phyloP scores from a whole-genome alignment of 2,329 filamentous ascomycete species.

The Sphaerostilbella broomeana region DNA sequence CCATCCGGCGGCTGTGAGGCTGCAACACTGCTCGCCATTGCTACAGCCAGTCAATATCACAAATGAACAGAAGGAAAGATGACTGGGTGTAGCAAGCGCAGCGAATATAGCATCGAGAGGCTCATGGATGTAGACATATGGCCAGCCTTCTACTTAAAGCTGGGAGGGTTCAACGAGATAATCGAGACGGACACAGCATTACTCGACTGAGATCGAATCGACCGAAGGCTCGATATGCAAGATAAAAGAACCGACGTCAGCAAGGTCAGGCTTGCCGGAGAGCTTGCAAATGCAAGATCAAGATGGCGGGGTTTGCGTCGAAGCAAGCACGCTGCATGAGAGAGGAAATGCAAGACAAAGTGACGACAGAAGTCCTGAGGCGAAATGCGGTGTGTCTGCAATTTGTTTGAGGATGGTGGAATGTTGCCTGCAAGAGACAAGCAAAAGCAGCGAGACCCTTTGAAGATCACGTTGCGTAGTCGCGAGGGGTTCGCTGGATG shows the following conservation, averaged over 20 bases:
- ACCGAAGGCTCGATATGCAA: background rate
- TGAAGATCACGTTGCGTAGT: conserved; percentile 8
- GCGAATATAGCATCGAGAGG: too few relatives aligned
- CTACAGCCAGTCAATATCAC: conserved; percentile 1
- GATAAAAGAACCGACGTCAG: background rate
- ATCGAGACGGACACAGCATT: background rate
- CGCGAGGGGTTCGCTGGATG: conserved; percentile 8
- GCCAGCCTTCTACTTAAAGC: background rate
- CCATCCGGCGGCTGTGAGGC: conserved; percentile 24
- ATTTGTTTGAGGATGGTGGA: background rate
- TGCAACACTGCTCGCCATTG: conserved; percentile 26
- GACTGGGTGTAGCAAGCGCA: too few relatives aligned
- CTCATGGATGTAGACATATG: background rate
- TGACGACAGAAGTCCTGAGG: conserved; percentile 5
- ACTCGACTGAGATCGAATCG: background rate
- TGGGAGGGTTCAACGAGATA: background rate
- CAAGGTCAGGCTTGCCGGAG: background rate
- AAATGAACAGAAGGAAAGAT: background rate
- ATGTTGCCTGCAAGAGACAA: conserved; percentile 7
- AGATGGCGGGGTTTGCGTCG: background rate
- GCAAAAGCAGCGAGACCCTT: conserved; percentile 1
- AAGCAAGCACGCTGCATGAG: conserved; percentile 3
- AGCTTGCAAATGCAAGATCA: background rate
- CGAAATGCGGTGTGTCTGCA: conserved; percentile 1
- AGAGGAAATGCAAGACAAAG: conserved; percentile 10